These are phyloP conservation scores for Oxyria digyna DNA, from an alignment of 148 eudicot genomes.

Conservation along the genomic window DNA sequence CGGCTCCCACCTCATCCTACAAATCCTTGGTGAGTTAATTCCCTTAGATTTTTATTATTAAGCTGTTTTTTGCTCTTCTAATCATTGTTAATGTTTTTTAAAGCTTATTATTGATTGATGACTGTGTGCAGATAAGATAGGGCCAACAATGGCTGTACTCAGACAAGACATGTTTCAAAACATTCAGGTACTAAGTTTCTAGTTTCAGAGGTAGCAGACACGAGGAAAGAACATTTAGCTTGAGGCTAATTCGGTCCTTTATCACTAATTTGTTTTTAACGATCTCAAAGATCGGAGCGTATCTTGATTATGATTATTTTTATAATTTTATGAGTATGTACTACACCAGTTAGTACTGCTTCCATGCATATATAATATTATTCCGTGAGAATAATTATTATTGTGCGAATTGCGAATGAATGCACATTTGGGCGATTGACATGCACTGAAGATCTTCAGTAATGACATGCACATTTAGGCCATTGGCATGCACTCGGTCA, in stretches of 20 bases:
- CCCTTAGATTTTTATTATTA: no score
- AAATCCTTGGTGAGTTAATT: slow-evolving; percentile 49
- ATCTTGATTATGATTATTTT: neutral
- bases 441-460: no score
- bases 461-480: no score
- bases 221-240: neutral
- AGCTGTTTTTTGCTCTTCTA: slow-evolving; percentile 8
- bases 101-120: neutral
- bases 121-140: slow-evolving; percentile 70
- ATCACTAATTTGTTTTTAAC: neutral
- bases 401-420: no score
- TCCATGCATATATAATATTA: neutral
- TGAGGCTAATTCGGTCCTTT: neutral
- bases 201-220: neutral
- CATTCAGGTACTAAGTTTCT: slow-evolving; percentile 43
- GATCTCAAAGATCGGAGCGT: neutral
- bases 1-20: slow-evolving; percentile 43
- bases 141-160: slow-evolving; percentile 84
- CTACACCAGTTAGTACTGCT: neutral
- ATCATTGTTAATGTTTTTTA: slow-evolving; percentile 3
- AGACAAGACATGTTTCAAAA: slow-evolving; percentile 79
- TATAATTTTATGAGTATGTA: neutral
- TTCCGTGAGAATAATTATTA: no score
- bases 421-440: no score
- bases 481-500: no score